Evolutionary conservation across 345 rosid genomes (phyloP), one percentile per base, ranked within the genome.

Genomic region (Rhodamnia argentea): DNA sequence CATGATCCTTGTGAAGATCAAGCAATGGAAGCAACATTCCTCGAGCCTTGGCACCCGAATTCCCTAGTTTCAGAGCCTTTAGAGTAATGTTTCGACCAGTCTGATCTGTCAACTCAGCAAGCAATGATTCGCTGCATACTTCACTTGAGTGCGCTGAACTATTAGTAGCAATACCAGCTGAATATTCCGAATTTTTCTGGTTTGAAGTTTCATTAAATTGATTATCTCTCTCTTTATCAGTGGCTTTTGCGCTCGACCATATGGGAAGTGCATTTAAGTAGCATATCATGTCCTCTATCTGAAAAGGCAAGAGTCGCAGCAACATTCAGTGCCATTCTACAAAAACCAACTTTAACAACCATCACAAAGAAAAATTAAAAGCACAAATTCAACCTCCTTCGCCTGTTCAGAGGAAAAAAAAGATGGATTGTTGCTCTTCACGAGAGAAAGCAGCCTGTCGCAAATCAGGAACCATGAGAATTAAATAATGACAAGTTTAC

Each of bases 1-100:
- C 99, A 87, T 98, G 99, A 89, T 91, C 98, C 93, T 92, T 96
- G 86, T 96, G 98, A 87, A 96, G 98, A 91, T 98, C 99, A 56
- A 98, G 93, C 90, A 98, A 90, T 55, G 99, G 98, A 24, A 92
- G 92, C 89, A 90, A 83, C 83, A 86, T 62, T 32, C 89, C 92
- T 90, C 92, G 94, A 86, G 90, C 90, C 92, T 90, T 96, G 59
- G 89, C 82, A 83, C 84, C 87, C 74, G 90, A 85, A 51, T 86
- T 59, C 64, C 90, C 96, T 52, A 87, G 86, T 84, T 92, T 93
- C 5, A 88, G 83, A 84, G 85, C 89, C 91, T 95, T 95, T 51
- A 85, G 57, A 55, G 85, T 47, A 44, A 37, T 70, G 62, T 88
- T 91, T 83, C 85, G 87, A 85, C 87, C 90, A 81, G 91, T 89